These are phyloP conservation scores for Yamadazyma sp. DNA, from an alignment of 805 yeast genomes.

Conservation along the genomic window DNA sequence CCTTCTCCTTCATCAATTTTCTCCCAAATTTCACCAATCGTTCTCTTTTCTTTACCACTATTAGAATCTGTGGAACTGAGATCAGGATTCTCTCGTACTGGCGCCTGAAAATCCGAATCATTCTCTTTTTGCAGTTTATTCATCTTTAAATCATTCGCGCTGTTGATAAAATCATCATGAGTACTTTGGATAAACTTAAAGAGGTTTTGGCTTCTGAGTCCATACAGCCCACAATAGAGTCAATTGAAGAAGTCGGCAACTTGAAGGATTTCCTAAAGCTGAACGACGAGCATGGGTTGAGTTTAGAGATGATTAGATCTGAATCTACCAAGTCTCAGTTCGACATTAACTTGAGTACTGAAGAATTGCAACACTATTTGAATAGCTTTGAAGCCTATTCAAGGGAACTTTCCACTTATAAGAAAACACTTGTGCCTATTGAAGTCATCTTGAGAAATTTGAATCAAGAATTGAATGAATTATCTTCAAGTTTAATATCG, in stretches of 20 bases:
- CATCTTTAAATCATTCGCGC: no score
- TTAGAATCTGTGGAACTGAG: no score
- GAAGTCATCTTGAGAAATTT: conserved; percentile 53
- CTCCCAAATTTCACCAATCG: no score
- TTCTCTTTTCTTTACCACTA: no score
- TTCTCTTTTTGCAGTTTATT: no score
- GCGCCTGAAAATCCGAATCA: no score
- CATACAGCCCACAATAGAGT: neutral
- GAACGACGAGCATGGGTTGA: neutral
- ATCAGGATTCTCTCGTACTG: no score
- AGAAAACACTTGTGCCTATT: conserved; percentile 45
- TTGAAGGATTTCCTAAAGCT: neutral
- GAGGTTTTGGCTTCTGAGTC: neutral
- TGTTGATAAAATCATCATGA: no score
- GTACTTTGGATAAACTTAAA: conserved; percentile 4
- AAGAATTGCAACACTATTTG: conserved; percentile 7
- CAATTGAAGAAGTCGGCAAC: neutral
- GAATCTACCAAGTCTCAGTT: conserved; percentile 9
- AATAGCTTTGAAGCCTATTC: conserved; percentile 22
- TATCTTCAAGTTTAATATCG: conserved; percentile 29
- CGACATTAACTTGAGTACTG: conserved; percentile 4
- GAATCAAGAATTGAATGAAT: conserved; percentile 44
- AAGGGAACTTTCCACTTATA: conserved; percentile 24
- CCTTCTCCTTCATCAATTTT: no score
- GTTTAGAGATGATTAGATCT: conserved; percentile 15